Evolutionary conservation across 2,329 filamentous ascomycete genomes (phyloP).

Genomic region (Lasiodiplodia hormozganensis): DNA sequence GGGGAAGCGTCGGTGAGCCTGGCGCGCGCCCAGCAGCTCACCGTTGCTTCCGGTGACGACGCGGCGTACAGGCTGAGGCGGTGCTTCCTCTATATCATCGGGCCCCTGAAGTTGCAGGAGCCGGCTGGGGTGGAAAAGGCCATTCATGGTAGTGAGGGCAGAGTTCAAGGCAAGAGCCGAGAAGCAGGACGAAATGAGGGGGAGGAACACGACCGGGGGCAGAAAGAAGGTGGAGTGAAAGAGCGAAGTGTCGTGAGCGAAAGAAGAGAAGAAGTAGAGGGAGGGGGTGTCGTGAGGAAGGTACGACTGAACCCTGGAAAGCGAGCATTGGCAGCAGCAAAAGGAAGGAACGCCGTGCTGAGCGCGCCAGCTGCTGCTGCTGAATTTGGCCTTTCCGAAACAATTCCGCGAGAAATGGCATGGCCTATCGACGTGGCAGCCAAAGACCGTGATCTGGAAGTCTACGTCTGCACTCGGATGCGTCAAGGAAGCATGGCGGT

Average conservation of each 20-base stretch:
- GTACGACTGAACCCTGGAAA: slow-evolving; percentile 4
- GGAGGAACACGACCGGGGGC: neutral
- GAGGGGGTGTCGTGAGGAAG: neutral
- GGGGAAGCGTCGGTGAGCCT: neutral
- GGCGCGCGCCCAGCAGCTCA: slow-evolving; percentile 14
- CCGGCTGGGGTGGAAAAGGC: slow-evolving; percentile 1
- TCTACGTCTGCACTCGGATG: too few species aligned
- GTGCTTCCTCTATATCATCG: neutral
- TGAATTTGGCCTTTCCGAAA: too few species aligned
- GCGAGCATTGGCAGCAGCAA: neutral
- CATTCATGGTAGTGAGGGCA: neutral
- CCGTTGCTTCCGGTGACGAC: slow-evolving; percentile 9
- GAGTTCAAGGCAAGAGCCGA: neutral
- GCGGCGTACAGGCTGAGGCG: neutral
- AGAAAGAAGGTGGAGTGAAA: neutral
- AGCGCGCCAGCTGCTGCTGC: neutral
- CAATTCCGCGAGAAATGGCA: too few species aligned
- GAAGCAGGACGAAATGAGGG: neutral
- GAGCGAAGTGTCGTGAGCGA: neutral
- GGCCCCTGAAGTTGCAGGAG: neutral
- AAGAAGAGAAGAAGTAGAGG: neutral
- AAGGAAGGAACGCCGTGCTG: slow-evolving; percentile 1
- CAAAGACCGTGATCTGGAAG: too few species aligned
- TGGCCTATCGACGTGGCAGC: too few species aligned
- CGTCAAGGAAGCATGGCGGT: too few species aligned